Percentiles rank a stretch among this genome's conserved stretches.
These are phyloP conservation scores for Pouteria glomerata DNA, from an alignment of 148 eudicot genomes.

Conservation along the genomic window DNA sequence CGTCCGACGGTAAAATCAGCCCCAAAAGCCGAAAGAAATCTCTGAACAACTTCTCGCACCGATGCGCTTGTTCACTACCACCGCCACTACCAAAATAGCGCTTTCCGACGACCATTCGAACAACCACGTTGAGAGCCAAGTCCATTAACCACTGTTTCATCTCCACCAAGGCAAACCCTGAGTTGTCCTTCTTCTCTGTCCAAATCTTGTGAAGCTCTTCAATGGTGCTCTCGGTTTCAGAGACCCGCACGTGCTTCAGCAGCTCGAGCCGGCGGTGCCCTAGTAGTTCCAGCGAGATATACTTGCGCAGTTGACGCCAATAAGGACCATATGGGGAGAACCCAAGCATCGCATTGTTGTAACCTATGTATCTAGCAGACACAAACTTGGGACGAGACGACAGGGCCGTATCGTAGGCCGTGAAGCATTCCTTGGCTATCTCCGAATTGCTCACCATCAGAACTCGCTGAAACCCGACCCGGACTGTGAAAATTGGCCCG, in stretches of 20 bases:
- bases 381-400: background rate
- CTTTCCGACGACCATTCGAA: too few relatives aligned
- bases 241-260: slow-evolving; percentile 6
- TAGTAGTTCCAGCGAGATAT: slow-evolving; percentile 1
- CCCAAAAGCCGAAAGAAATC: background rate
- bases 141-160: slow-evolving; percentile 3
- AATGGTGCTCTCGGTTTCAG: slow-evolving; percentile 8
- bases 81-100: background rate
- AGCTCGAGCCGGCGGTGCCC: slow-evolving; percentile 3
- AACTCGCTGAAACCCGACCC: too few relatives aligned
- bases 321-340: slow-evolving; percentile 9
- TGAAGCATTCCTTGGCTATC: too few relatives aligned
- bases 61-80: background rate
- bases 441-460: too few relatives aligned
- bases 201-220: slow-evolving; percentile 7
- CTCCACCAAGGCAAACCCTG: slow-evolving; percentile 1
- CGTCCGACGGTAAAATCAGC: slow-evolving; percentile 16
- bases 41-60: background rate
- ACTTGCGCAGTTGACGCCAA: slow-evolving; percentile 3
- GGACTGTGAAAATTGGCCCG: too few relatives aligned
- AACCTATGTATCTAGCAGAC: background rate
- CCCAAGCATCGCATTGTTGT: slow-evolving; percentile 12
- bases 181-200: background rate
- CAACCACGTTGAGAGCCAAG: background rate
- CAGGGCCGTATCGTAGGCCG: background rate